Evolutionary conservation across 768 basidiomycete species (phyloP).

Genomic region (Leucosporidium scottii): DNA sequence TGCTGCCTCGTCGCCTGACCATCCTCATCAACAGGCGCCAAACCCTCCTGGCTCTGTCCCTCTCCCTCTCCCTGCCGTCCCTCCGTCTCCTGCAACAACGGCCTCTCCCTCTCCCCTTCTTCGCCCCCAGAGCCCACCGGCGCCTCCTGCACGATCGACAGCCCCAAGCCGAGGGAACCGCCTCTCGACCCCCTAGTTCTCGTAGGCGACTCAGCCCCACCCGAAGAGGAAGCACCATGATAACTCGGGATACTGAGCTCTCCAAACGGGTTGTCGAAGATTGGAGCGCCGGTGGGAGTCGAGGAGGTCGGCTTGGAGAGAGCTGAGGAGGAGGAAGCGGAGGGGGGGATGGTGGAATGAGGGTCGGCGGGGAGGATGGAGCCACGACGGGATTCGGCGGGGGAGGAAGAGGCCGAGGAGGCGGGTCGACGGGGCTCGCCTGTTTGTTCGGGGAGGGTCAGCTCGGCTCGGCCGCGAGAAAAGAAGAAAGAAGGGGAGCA

Average conservation of each 20-base stretch:
- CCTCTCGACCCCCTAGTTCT: background rate
- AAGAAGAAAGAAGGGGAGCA: no score
- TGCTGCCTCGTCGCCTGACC: no score
- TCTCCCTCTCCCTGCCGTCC: no score
- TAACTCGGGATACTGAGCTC: no score
- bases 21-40: no score
- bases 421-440: background rate
- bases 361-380: background rate
- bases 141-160: constrained; percentile 20
- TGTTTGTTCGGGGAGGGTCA: no score
- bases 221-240: background rate
- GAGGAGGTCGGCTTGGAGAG: background rate
- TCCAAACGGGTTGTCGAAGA: constrained; percentile 4
- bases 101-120: background rate
- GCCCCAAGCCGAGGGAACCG: constrained; percentile 3
- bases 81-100: no score
- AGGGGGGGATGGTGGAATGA: background rate
- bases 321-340: background rate
- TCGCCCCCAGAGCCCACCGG: constrained; percentile 3
- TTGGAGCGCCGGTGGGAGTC: no score
- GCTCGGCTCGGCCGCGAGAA: no score
- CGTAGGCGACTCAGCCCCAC: background rate
- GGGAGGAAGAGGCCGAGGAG: background rate
- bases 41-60: no score
- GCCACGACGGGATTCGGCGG: background rate